Conservation (phyloP, 139 green algal genomes). For the Haematococcus lacustris region DNA sequence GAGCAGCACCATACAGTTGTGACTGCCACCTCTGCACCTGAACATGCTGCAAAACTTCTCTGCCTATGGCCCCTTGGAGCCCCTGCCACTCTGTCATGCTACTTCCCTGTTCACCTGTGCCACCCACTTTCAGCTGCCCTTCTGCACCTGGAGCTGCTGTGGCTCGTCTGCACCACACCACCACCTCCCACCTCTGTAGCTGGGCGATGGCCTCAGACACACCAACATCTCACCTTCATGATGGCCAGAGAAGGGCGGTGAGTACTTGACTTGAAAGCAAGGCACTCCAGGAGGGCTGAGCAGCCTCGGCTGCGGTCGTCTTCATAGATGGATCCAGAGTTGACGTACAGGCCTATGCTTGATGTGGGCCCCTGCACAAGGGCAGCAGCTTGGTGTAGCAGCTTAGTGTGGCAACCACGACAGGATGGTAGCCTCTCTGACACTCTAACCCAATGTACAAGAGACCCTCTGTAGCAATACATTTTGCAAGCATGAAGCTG, state of each 20-base stretch:
- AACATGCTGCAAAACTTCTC: too few relatives aligned
- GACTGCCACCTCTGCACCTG: too few relatives aligned
- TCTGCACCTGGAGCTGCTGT: too few relatives aligned
- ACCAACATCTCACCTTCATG: constrained; percentile 29
- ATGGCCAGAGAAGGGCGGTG: constrained; percentile 20
- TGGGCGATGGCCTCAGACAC: too few relatives aligned
- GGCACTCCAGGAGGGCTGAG: constrained; percentile 85
- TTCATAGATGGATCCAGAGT: constrained; percentile 78
- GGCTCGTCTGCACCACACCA: too few relatives aligned
- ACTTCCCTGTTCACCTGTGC: too few relatives aligned
- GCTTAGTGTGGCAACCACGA: not conserved
- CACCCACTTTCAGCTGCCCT: too few relatives aligned
- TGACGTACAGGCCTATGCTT: constrained; percentile 85
- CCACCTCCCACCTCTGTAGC: too few relatives aligned
- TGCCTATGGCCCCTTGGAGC: too few relatives aligned
- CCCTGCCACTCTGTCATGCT: too few relatives aligned
- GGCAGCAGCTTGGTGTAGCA: not conserved
- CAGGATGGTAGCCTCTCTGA: not conserved
- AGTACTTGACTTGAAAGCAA: constrained; percentile 84
- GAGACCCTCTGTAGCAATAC: not conserved
- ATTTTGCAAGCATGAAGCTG: not conserved
- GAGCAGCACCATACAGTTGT: too few relatives aligned
- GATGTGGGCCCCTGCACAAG: constrained; percentile 70
- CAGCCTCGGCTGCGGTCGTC: constrained; percentile 32
- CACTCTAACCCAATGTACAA: too few relatives aligned